These are phyloP conservation scores for Alternaria postmessia DNA, from an alignment of 2,329 filamentous ascomycete species.

Conservation along the genomic window DNA sequence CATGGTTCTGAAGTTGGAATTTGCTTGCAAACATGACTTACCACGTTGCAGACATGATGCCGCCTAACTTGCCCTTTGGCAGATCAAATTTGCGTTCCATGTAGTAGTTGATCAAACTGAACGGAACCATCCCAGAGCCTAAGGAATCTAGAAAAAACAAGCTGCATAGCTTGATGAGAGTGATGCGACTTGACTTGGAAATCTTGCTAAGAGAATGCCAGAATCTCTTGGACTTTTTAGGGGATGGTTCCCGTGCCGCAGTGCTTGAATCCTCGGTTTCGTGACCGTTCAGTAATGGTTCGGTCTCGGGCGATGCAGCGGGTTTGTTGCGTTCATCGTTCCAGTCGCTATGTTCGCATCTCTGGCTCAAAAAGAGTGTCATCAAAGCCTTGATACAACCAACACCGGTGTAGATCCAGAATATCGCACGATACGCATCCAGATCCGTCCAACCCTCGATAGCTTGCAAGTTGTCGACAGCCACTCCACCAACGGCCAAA, in stretches of 20 bases:
- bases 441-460: conserved; percentile 48
- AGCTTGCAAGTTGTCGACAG: conserved; percentile 44
- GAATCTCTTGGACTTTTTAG: conserved; percentile 17
- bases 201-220: conserved; percentile 61
- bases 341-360: conserved; percentile 46
- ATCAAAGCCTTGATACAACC: conserved; percentile 51
- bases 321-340: conserved; percentile 4
- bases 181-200: conserved; percentile 61
- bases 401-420: conserved; percentile 54
- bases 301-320: conserved; percentile 28
- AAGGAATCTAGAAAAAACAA: conserved; percentile 75
- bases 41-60: conserved; percentile 60
- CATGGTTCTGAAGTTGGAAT: not conserved
- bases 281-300: conserved; percentile 34
- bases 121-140: conserved; percentile 71
- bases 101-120: conserved; percentile 60
- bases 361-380: conserved; percentile 49
- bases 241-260: conserved; percentile 24
- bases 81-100: conserved; percentile 66
- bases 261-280: not conserved
- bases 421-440: conserved; percentile 52
- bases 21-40: conserved; percentile 11
- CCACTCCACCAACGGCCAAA: conserved; percentile 47
- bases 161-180: conserved; percentile 69
- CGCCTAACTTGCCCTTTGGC: conserved; percentile 62